Evolutionary conservation across 1,139 yeast genomes (phyloP), one percentile per base, ranked within the genome.

Genomic region (Yamadazyma atlantica): DNA sequence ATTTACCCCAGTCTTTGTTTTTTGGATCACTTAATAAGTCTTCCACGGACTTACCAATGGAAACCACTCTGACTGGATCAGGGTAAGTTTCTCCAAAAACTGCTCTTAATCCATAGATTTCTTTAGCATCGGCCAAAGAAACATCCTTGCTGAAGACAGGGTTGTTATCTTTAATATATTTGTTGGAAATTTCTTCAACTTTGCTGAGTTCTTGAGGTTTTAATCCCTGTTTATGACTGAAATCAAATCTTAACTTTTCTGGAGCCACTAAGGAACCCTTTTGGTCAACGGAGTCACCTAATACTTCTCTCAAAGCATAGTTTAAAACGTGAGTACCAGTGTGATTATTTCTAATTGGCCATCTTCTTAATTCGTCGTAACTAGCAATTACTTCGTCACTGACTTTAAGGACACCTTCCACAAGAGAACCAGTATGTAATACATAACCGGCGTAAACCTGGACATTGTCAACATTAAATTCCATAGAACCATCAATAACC

Each of bases 71-170:
- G 25, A 92, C 99, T 33, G 98, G 99, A 57, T 92, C 97, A 29
- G 99, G 99, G 59, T 92, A 92, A 4, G 96, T 88, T 72, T 92
- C 99, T 53, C 98, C 98, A 57, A 92, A 94, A 31, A 92, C 98
- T 38, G 98, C 98, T 66, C 98, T 86, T 39, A 94, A 81, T 19
- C 97, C 95, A 48, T 65, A 67, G 51, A 92, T 90, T 38, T 76
- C 66, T 54, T 77, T 79, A 28, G 97, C 98, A 43, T 66, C 58
- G 14, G 71, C 75, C 48, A 94, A 75, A 12, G 84, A 68, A 44
- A 92, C 96, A 35, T 90, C 95, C 64, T 87, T 78, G 45, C 95
- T 77, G 60, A 75, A 90, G 17, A 92, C 97, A 33, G 69, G 64
- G 49, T 78, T 66, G 62, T 88, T 84, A 42, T 78, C 73, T 57